Evolutionary conservation across 768 basidiomycete genomes (phyloP), one percentile per base, ranked within the genome.

Genomic region (Lentinula boryana): DNA sequence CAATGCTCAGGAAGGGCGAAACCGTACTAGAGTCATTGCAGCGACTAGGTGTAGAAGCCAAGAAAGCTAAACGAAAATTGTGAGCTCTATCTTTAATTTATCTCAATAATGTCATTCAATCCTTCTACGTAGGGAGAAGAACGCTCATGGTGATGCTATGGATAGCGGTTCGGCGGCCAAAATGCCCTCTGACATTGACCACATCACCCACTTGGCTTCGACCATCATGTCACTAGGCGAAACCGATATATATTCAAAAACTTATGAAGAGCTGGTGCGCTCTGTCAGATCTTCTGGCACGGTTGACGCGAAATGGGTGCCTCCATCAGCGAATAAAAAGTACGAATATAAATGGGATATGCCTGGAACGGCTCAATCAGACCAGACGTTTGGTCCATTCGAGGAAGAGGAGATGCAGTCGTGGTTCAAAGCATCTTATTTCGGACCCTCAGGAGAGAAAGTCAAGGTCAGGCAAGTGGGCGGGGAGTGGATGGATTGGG

Each of bases 11-110:
- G 73, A 88, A 89, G 67, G 93, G 95, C 1, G 97, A 98, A 72
- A 91, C 91, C 0, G 88, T 98, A 2, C 76, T 98, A 35, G 91
- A 93, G 69, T 93, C 93, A 13, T 73, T 99, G 50, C 91, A 93
- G 66, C 83, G 97, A 18, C 74, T 98, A 4, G 96, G 96, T 9
- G 74, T 76, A 4, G 80, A 81, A 66, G 81, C 85, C 46, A 90
- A 86, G 72, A 56, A 85, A 79, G 71, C 71, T 72, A 61, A 76
- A 72, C 68, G 72, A 69, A 52, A 61, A 59, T 55, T 36, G 72
- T 71, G 68, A 65, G 78, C 76, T 63, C 15, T 33, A 9, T n/a
- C 13, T 40, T 2, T 6, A 13, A 23, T 18, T 16, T 10, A 12
- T 32, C 16, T 9, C 18, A 13, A 36, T 2, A 2, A 4, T 16